Base-by-base conservation (phyloP, 352 stramenopile species). In the Globisporangium apiculatum region DNA sequence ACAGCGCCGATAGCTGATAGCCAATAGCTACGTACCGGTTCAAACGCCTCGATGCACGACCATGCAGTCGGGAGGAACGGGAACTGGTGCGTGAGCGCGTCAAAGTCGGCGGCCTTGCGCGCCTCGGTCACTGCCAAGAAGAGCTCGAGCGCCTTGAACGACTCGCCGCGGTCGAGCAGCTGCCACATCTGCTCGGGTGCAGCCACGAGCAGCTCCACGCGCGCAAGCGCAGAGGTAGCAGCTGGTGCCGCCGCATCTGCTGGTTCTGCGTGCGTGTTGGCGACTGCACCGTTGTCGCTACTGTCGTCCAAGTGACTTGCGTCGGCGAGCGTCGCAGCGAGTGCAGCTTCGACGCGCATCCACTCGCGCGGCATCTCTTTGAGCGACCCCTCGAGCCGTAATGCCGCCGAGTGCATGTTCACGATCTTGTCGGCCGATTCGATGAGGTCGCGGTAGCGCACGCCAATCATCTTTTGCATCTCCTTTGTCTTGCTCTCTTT, bases 401-500 rank as follows among this genome's bases (percentile, higher is more conserved):
- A 62, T 10, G 86, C 83, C 2, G 83, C 81, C 56, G 93, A 91
- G 61, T 97, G 87, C 90, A 97, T 97, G 40, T 75, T 94, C 11
- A 97, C 80, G 50, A 97, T 97, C 63, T 91, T 91, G 69, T 97
- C 90, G 1, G 90, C 90, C 38, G 89, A 97, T 58, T 97, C 88
- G 61, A 97, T 97, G 11, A 97, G 71, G 58, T 97, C 89, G 37
- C 94, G 88, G 51, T 97, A 97, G 5, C 89, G 69, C 43, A 95
- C 92, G 43, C 89, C 83, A 41, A 97, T 96, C 88, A 97, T 97
- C 59, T 88, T 88, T 61, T 97, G 89, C 83, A 97, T 94, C 61
- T 96, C 85, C 61, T 89, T 83, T 24, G 85, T 90, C 69, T 95
- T 96, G 55, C 72, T 76, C 62, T 91, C 82, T 60, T 92, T 94